Conservation (phyloP, 1,284 basidiomycete genomes). For the Porodaedalea pini region DNA sequence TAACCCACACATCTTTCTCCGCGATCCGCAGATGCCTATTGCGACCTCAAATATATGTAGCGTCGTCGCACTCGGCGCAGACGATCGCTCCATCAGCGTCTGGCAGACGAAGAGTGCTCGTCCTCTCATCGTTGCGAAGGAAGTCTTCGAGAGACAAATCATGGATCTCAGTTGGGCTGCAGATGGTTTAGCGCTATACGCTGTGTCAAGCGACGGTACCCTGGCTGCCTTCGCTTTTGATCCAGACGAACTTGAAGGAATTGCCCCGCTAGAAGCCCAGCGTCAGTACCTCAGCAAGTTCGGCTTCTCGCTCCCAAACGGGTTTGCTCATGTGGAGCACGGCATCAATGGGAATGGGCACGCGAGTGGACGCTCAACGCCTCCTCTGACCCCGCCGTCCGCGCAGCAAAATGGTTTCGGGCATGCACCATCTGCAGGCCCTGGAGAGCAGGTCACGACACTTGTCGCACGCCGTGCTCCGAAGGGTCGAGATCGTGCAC, state of each 20-base stretch:
- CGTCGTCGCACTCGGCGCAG: constrained; percentile 87
- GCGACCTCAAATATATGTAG: constrained; percentile 76
- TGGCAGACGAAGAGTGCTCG: constrained; percentile 91
- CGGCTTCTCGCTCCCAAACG: constrained; percentile 63
- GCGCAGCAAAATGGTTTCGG: constrained; percentile 37
- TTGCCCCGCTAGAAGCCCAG: constrained; percentile 72
- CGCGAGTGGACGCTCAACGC: constrained; percentile 17
- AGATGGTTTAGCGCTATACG: constrained; percentile 90
- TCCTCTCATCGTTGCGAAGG: constrained; percentile 88
- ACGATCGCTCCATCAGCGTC: constrained; percentile 84
- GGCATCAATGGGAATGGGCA: constrained; percentile 24
- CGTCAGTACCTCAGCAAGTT: constrained; percentile 78
- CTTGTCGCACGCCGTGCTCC: constrained; percentile 62
- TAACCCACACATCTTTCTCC: constrained; percentile 89
- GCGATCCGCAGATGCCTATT: constrained; percentile 61
- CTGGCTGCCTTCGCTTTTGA: constrained; percentile 87
- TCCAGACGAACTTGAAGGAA: constrained; percentile 75
- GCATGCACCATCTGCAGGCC: constrained; percentile 29
- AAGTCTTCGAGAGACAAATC: constrained; percentile 92
- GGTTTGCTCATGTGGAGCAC: constrained; percentile 52
- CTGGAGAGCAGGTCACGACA: constrained; percentile 61
- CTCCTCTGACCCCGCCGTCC: constrained; percentile 44
- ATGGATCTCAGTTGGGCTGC: constrained; percentile 92
- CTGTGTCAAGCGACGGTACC: constrained; percentile 94
- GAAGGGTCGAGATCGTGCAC: constrained; percentile 27